Percentiles rank a stretch among this genome's conserved stretches.
Evolutionary conservation across 2,329 filamentous ascomycete genomes (phyloP).

Genomic region (Aspergillus sp.): DNA sequence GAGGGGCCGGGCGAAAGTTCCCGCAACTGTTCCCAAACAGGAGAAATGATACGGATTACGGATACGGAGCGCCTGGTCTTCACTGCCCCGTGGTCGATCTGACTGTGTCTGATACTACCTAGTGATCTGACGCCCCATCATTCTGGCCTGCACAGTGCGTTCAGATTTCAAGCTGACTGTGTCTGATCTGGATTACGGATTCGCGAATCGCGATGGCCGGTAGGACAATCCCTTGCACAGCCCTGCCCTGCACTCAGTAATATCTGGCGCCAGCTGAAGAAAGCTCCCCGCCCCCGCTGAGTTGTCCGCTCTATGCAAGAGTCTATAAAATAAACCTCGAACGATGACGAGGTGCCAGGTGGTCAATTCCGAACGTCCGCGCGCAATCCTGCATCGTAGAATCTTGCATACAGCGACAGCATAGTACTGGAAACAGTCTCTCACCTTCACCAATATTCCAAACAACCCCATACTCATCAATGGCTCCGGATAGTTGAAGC

Average conservation of each 20-base stretch:
- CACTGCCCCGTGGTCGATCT: not conserved
- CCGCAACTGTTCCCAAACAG: not conserved
- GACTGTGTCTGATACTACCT: not conserved
- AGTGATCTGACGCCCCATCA: not conserved
- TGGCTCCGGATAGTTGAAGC: not conserved
- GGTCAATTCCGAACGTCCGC: too few species aligned
- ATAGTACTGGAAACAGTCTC: not conserved
- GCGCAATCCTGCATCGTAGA: too few species aligned
- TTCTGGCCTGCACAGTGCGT: not conserved
- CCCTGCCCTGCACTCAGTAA: not conserved
- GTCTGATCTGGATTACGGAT: not conserved
- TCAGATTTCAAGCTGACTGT: not conserved
- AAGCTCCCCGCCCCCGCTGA: not conserved
- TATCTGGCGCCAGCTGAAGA: not conserved
- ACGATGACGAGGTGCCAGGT: not conserved
- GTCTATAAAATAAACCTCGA: not conserved
- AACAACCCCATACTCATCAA: not conserved
- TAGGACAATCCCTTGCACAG: not conserved
- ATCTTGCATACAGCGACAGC: not conserved
- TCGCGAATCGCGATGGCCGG: not conserved
- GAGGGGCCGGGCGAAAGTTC: not conserved
- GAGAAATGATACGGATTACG: not conserved
- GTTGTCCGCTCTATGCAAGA: not conserved
- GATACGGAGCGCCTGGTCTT: too few species aligned
- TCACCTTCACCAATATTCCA: not conserved